These are phyloP conservation scores for Debaryomyces fabryi DNA, from an alignment of 1,139 yeast species.

Conservation along the genomic window DNA sequence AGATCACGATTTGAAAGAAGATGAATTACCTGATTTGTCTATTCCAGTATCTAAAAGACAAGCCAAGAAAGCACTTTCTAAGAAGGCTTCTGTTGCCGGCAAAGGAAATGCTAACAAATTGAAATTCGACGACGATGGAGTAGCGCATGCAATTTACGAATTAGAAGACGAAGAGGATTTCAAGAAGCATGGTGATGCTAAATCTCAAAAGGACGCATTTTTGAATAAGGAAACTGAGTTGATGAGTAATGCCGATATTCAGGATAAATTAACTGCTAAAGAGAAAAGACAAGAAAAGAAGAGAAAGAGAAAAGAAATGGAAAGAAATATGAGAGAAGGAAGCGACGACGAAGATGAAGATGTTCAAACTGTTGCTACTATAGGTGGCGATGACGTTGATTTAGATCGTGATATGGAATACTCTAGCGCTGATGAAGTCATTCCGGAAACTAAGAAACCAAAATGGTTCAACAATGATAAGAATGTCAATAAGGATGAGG, in stretches of 20 bases:
- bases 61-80: constrained; percentile 85
- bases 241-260: constrained; percentile 72
- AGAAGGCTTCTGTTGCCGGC: constrained; percentile 69
- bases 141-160: constrained; percentile 87
- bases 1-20: constrained; percentile 70
- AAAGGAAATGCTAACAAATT: constrained; percentile 77
- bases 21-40: constrained; percentile 60
- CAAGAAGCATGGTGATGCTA: constrained; percentile 73
- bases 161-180: constrained; percentile 89
- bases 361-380: constrained; percentile 29
- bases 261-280: constrained; percentile 81
- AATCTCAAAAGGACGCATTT: constrained; percentile 65
- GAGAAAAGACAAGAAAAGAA: constrained; percentile 87
- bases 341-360: constrained; percentile 37
- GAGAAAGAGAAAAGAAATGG: constrained; percentile 81
- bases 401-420: constrained; percentile 53
- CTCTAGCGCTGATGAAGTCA: constrained; percentile 38
- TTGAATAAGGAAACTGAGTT: constrained; percentile 64
- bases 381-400: constrained; percentile 31
- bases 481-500: constrained; percentile 22
- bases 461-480: constrained; percentile 56
- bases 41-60: constrained; percentile 81
- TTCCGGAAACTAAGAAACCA: constrained; percentile 54
- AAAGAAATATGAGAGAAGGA: constrained; percentile 53
- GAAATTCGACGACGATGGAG: constrained; percentile 91